Evolutionary conservation across 2,329 filamentous ascomycete genomes (phyloP), one percentile per base, ranked within the genome.

Genomic region (Aspergillus glaucus): DNA sequence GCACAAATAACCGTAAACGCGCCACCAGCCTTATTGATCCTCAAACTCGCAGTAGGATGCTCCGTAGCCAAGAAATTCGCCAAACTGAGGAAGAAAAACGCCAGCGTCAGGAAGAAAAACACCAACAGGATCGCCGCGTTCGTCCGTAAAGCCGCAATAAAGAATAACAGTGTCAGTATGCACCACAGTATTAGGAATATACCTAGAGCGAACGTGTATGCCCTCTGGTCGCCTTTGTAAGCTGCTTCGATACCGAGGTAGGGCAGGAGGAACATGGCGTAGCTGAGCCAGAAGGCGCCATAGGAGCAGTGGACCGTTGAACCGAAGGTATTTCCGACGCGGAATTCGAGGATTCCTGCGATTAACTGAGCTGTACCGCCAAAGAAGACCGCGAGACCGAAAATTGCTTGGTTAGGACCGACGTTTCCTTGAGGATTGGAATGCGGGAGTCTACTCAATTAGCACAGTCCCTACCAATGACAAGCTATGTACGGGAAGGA

Each of bases 221-320:
- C 69, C 12, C 62, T 62, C 3, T 55, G 50, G 41, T 64, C 67
- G 8, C 67, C 70, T 1, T 57, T 59, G 48, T 81, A 77, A 1
- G 69, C 69, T 0, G 57, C 61, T 41, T 71, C 68, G 56, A 83
- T 80, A 45, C 76, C 78, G 3, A 80, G 75, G 2, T 75, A 58
- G 2, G 71, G 72, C 5, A 72, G 77, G 15, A 79, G 67, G 55
- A 81, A 78, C 69, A 82, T 80, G 55, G 75, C 78, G 55, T 78
- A 80, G 21, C 76, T 74, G 52, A 82, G 73, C 80, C 79, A 83
- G 69, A 83, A 83, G 51, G 79, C 79, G 49, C 79, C 79, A 60
- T 82, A 84, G 3, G 77, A 80, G 39, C 76, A 78, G 50, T 82
- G 78, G 7, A 81, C 77, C 6, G 79, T 82, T 26, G 78, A 79